Evolutionary conservation across 2,329 filamentous ascomycete genomes (phyloP).

Genomic region (Paecilomyces fulvus): DNA sequence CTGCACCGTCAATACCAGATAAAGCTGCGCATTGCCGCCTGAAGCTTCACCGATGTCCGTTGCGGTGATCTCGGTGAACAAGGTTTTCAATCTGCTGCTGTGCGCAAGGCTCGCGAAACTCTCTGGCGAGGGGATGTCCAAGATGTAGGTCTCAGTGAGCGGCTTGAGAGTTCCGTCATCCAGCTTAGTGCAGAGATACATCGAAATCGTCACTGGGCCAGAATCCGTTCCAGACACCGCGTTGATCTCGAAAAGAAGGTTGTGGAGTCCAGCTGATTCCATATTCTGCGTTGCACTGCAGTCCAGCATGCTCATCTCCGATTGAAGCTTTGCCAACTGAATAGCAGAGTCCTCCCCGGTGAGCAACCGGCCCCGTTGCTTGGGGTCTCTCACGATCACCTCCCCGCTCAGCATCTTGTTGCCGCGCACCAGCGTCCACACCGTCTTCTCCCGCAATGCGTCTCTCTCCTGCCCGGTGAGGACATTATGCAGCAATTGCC

Average conservation of each 20-base stretch:
- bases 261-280: conserved; percentile 63
- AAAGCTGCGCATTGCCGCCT: conserved; percentile 62
- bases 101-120: conserved; percentile 57
- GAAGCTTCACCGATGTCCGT: conserved; percentile 60
- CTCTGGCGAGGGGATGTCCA: conserved; percentile 69
- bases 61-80: conserved; percentile 79
- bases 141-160: conserved; percentile 73
- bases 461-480: conserved; percentile 78
- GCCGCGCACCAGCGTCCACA: conserved; percentile 89
- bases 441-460: conserved; percentile 74
- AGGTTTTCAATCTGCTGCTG: conserved; percentile 64
- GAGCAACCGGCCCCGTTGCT: conserved; percentile 71
- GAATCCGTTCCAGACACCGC: conserved; percentile 68
- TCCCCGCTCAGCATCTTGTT: conserved; percentile 93
- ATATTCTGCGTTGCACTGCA: conserved; percentile 61
- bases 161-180: conserved; percentile 55
- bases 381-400: conserved; percentile 87
- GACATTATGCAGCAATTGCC: conserved; percentile 90
- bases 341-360: conserved; percentile 91
- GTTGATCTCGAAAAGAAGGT: conserved; percentile 79
- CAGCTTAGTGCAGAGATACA: conserved; percentile 68
- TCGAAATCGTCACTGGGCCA: conserved; percentile 66
- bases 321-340: conserved; percentile 82
- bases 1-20: conserved; percentile 73
- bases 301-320: conserved; percentile 88